phyloP scores from a whole-genome alignment of 148 eudicot species.

The Suaeda aralocaspica region DNA sequence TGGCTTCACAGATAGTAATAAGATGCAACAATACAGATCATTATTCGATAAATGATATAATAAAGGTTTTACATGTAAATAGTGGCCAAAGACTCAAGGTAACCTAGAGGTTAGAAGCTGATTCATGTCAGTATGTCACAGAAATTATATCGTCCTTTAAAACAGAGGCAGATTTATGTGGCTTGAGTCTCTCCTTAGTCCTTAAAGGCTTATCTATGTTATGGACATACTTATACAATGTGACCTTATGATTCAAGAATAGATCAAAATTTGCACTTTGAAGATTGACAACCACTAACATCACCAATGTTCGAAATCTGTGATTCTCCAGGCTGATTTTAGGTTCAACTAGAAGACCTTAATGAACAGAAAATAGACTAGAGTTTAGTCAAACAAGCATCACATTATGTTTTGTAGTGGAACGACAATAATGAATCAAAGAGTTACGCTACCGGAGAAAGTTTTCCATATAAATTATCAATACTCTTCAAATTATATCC shows the following conservation, averaged over 20 bases:
- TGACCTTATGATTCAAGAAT: not conserved
- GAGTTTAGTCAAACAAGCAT: not conserved
- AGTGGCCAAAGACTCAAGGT: not conserved
- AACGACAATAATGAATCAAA: not conserved
- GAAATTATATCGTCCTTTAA: too few relatives aligned
- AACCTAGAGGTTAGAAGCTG: not conserved
- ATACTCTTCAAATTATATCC: not conserved
- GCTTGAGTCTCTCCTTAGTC: too few relatives aligned
- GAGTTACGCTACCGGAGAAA: not conserved
- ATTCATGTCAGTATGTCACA: not conserved
- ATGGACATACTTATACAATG: not conserved
- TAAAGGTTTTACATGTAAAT: not conserved
- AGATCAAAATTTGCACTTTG: not conserved
- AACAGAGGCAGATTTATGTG: too few relatives aligned
- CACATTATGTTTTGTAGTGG: not conserved
- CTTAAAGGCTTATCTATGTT: too few relatives aligned
- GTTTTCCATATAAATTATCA: not conserved
- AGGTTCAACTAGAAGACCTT: not conserved
- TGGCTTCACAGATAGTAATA: not conserved
- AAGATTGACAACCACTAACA: not conserved
- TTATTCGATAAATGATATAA: too few relatives aligned
- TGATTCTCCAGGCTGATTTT: not conserved
- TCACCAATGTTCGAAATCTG: not conserved
- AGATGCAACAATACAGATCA: not conserved
- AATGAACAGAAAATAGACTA: not conserved